A percentile compares a stretch with the other conserved stretches of the same genome.
phyloP scores from a whole-genome alignment of 164 flowering plant species.

The Santalum album region DNA sequence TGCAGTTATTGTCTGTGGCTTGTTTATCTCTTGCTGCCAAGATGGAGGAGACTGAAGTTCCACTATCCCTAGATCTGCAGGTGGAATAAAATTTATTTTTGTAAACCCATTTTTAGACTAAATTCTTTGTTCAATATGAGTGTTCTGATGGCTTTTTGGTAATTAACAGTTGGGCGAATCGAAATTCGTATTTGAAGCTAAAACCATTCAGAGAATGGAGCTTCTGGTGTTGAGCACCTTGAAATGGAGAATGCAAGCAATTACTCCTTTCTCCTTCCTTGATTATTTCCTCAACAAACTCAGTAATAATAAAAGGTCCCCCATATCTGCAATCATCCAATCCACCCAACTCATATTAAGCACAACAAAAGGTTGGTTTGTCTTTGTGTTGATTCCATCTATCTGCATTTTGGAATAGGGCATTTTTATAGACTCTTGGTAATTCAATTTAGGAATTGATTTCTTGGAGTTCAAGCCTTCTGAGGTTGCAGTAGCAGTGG shows the following conservation, averaged over 20 bases:
- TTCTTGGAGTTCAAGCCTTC: conserved; percentile 68
- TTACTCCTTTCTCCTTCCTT: conserved; percentile 71
- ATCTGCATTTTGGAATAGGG: conserved; percentile 4
- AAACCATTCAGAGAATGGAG: conserved; percentile 80
- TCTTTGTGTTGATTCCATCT: neutral
- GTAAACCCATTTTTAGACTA: too few species aligned
- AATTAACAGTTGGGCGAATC: conserved; percentile 48
- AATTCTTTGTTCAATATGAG: conserved; percentile 21
- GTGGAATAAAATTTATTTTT: too few species aligned
- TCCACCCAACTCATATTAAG: conserved; percentile 6
- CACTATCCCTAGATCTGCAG: conserved; percentile 67
- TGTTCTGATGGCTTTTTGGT: neutral
- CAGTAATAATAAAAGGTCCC: conserved; percentile 24
- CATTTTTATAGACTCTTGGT: conserved; percentile 22
- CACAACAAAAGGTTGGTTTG: conserved; percentile 34
- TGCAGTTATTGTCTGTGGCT: conserved; percentile 68
- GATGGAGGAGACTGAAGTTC: conserved; percentile 78
- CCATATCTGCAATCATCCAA: conserved; percentile 14
- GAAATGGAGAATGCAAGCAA: conserved; percentile 76
- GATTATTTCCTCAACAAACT: conserved; percentile 52
- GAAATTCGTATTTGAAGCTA: conserved; percentile 62
- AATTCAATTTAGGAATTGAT: conserved; percentile 54
- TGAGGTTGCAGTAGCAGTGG: conserved; percentile 75
- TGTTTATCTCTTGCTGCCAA: conserved; percentile 86
- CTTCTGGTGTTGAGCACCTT: conserved; percentile 72